These are phyloP conservation scores for Kodamaea neixiangensis DNA, from an alignment of 805 yeast species.

Conservation along the genomic window DNA sequence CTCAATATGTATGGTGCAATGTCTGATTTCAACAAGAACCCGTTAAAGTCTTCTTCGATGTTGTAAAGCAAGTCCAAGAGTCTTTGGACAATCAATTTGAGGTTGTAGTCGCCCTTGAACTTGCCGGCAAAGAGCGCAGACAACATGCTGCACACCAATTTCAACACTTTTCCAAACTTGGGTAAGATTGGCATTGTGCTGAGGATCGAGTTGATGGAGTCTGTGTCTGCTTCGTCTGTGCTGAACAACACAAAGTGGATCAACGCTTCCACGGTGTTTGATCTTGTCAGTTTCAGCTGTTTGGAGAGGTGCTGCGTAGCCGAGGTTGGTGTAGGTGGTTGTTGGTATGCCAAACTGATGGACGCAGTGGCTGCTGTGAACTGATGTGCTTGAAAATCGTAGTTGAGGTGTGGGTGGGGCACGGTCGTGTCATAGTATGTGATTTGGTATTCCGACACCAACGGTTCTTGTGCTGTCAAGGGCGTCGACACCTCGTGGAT, in stretches of 20 bases:
- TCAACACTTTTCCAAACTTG: conserved; percentile 30
- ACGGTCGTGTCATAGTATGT: conserved; percentile 25
- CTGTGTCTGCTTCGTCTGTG: conserved; percentile 14
- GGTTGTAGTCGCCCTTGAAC: conserved; percentile 23
- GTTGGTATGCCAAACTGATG: conserved; percentile 10
- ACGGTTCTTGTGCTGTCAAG: conserved; percentile 6
- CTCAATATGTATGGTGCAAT: conserved; percentile 59
- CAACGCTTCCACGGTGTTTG: conserved; percentile 59
- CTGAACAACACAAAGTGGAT: conserved; percentile 66
- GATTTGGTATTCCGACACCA: conserved; percentile 17
- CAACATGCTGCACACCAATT: conserved; percentile 20
- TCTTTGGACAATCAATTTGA: conserved; percentile 47
- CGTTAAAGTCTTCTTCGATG: conserved; percentile 60
- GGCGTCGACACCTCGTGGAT: conserved; percentile 13
- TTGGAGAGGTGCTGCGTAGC: background rate
- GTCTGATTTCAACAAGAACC: conserved; percentile 66
- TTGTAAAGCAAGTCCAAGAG: conserved; percentile 55
- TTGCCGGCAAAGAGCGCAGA: conserved; percentile 25
- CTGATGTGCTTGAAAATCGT: conserved; percentile 46
- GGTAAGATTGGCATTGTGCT: conserved; percentile 39
- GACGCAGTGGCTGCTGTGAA: conserved; percentile 20
- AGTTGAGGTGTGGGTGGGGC: conserved; percentile 40
- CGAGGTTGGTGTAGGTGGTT: conserved; percentile 4
- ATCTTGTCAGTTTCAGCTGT: background rate
- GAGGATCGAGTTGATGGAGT: conserved; percentile 18